Conservation (phyloP, 1,139 yeast species). For the Debaryomyces fabryi region DNA sequence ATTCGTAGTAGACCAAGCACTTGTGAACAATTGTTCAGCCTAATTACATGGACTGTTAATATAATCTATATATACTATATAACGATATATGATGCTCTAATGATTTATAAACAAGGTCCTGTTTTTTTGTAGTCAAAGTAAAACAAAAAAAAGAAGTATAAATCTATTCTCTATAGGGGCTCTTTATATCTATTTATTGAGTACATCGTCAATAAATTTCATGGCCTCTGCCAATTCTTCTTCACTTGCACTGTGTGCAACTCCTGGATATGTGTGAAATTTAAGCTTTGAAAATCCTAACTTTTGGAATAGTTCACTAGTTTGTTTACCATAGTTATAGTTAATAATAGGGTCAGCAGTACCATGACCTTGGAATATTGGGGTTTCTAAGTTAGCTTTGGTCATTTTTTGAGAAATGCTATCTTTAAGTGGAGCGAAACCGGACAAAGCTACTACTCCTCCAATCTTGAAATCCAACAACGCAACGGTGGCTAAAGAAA, state of each 20-base stretch:
- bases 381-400: slow-evolving; percentile 59
- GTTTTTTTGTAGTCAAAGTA: background rate
- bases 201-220: slow-evolving; percentile 41
- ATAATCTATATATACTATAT: background rate
- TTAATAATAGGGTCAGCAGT: slow-evolving; percentile 69
- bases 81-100: background rate
- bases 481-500: slow-evolving; percentile 60
- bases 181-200: background rate
- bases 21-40: background rate
- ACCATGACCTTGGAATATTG: slow-evolving; percentile 91
- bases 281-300: slow-evolving; percentile 56
- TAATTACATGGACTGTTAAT: background rate
- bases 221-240: slow-evolving; percentile 65
- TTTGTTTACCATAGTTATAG: slow-evolving; percentile 47
- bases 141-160: background rate
- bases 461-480: slow-evolving; percentile 64
- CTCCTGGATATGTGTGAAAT: slow-evolving; percentile 63
- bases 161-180: background rate
- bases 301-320: slow-evolving; percentile 48
- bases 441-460: slow-evolving; percentile 78
- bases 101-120: background rate
- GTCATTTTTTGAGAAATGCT: slow-evolving; percentile 33
- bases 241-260: slow-evolving; percentile 69
- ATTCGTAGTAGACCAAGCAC: background rate
- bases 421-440: slow-evolving; percentile 64